Evolutionary conservation across 148 eudicot genomes (phyloP).

Genomic region (Camellia lanceoleosa): DNA sequence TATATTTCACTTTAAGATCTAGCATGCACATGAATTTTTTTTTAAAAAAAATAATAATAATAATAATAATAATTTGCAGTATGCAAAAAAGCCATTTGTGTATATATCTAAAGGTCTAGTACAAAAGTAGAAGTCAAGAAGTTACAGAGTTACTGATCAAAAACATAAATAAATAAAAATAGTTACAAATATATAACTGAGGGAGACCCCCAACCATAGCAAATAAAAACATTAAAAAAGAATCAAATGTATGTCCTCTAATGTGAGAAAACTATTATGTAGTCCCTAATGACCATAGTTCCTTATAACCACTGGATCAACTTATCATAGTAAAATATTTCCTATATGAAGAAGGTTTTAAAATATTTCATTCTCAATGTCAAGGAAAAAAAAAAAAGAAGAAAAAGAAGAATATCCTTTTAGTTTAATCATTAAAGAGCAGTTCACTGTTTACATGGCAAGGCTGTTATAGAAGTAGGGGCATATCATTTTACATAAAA

Average conservation of each 20-base stretch:
- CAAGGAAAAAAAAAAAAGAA: not conserved
- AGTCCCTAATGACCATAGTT: not conserved
- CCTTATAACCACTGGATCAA: not conserved
- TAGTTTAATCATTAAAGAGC: not conserved
- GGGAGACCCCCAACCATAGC: not conserved
- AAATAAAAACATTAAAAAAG: not conserved
- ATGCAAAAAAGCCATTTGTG: not conserved
- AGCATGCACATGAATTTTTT: not conserved
- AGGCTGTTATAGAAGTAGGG: too few species aligned
- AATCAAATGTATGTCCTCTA: not conserved
- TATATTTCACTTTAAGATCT: not conserved
- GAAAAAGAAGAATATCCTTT: too few species aligned
- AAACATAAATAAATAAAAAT: not conserved
- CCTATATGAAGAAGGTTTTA: not conserved
- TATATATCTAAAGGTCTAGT: not conserved
- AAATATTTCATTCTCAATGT: not conserved
- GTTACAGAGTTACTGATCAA: too few species aligned
- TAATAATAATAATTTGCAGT: not conserved
- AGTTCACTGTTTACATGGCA: too few species aligned
- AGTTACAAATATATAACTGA: not conserved
- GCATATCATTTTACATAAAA: too few species aligned
- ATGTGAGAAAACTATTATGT: not conserved
- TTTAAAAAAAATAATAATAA: too few species aligned
- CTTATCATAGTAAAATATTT: not conserved
- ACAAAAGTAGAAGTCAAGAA: not conserved